Percentiles rank a stretch among this genome's conserved stretches.
Evolutionary conservation across 2,329 filamentous ascomycete species (phyloP).

Genomic region (Colletotrichum truncatum): DNA sequence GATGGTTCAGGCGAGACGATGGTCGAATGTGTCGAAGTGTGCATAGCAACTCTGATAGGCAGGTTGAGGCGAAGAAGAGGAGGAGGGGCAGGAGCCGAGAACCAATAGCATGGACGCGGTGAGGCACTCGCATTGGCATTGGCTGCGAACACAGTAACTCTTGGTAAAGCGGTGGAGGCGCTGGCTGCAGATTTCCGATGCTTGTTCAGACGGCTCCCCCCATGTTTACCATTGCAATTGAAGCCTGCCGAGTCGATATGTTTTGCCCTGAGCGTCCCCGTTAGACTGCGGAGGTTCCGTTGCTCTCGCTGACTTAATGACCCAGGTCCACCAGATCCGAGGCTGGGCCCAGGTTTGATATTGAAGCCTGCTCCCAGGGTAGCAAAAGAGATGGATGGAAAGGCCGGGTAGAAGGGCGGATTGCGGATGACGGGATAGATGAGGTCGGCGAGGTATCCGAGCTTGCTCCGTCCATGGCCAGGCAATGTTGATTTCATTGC

Average conservation of each 20-base stretch:
- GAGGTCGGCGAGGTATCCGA: slow-evolving; percentile 9
- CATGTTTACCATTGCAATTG: background rate
- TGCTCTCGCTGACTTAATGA: background rate
- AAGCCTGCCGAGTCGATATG: too few species aligned
- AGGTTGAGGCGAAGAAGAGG: background rate
- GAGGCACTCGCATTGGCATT: background rate
- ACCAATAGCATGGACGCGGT: background rate
- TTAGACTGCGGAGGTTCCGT: background rate
- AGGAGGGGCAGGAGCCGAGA: background rate
- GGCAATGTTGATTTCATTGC: background rate
- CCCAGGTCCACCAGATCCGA: background rate
- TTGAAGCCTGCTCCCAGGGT: background rate
- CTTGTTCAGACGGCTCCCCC: background rate
- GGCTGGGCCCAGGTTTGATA: background rate
- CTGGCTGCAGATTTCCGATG: background rate
- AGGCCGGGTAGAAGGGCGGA: background rate
- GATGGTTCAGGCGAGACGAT: slow-evolving; percentile 2
- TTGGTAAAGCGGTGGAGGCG: background rate
- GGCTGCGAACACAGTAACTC: background rate
- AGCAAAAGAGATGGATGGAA: background rate
- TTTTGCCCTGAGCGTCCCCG: too few species aligned
- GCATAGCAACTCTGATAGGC: background rate
- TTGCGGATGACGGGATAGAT: slow-evolving; percentile 14
- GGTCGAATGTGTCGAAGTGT: background rate
- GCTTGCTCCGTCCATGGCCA: background rate